Evolutionary conservation across 2,329 filamentous ascomycete genomes (phyloP), one percentile per base, ranked within the genome.

Genomic region (Orbilia javanica): DNA sequence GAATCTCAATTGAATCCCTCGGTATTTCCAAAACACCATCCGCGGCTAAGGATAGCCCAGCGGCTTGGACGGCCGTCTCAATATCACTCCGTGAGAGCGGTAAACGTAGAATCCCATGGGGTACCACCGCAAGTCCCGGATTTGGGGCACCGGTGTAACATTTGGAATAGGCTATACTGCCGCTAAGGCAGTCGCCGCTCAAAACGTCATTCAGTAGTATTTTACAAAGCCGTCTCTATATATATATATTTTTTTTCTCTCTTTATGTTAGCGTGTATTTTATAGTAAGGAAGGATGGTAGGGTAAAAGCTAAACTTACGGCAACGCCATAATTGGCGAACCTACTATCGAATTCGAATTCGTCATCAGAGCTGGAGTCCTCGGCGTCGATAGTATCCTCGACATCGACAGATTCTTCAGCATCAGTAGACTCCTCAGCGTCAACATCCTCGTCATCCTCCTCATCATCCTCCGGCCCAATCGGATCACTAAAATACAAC

Each of bases 401-500:
- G 11, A 10, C 34, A 10, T 36, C 34, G 13, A 4, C 34, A 36
- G 34, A 36, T 36, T 36, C 34, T 10, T 36, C 34, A 10, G 34
- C 8, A 36, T 36, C 39, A 44, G 5, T 7, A 6, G 39, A 4
- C 29, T 57, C 64, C 15, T 42, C 39, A 27, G 42, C 64, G 20
- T 42, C 39, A 27, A 42, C 39, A 53, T 78, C 60, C 18, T 79
- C 68, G 27, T 36, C 60, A 3, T 55, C 60, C 10, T 31, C 57
- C n/a, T 66, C 34, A 7, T 36, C 34, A 2, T 36, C 34, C 8
- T 55, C 29, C n/a, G 34, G 22, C 39, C 62, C 62, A 20, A 65
- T 18, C 18, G 36, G 62, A 50, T 36, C 34, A 25, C 62, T 65
- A 25, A 29, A 50, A 15, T 48, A 65, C 4, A 65, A 27, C 42